A percentile compares a stretch with the other conserved stretches of the same genome.
These are phyloP conservation scores for Apostasia ramifera DNA, from an alignment of 106 monocot species.

Conservation along the genomic window DNA sequence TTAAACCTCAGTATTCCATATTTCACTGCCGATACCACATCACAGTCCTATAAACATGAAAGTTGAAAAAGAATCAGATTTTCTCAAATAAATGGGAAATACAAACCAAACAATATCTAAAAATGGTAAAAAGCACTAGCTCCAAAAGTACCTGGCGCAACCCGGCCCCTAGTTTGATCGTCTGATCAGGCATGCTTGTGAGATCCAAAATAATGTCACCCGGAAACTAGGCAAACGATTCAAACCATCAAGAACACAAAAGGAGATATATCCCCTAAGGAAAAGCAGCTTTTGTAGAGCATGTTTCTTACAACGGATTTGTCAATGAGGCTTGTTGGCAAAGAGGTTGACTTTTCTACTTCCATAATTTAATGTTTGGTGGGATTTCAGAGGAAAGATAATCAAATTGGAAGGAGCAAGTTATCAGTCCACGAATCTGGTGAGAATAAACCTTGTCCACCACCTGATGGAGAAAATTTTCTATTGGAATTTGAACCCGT, in stretches of 20 bases:
- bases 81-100: neutral
- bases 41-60: slow-evolving; percentile 42
- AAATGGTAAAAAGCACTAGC: neutral
- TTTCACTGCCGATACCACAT: slow-evolving; percentile 48
- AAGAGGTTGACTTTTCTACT: slow-evolving; percentile 14
- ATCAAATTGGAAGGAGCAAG: no score
- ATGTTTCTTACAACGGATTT: slow-evolving; percentile 38
- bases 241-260: neutral
- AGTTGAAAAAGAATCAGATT: neutral
- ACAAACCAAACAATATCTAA: neutral
- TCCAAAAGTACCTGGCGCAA: slow-evolving; percentile 51
- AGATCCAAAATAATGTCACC: slow-evolving; percentile 84
- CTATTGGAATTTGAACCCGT: no score
- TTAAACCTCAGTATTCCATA: slow-evolving; percentile 63
- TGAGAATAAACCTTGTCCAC: no score
- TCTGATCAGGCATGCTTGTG: slow-evolving; percentile 45
- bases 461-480: no score
- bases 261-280: neutral
- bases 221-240: slow-evolving; percentile 40
- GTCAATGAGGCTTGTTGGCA: slow-evolving; percentile 24
- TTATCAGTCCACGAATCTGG: no score
- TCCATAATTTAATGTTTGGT: slow-evolving; percentile 11
- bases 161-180: slow-evolving; percentile 73
- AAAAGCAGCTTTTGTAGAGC: neutral
- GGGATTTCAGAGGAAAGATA: no score